Conservation (phyloP, 305 asterid genomes). For the Nicotiana rustica region DNA sequence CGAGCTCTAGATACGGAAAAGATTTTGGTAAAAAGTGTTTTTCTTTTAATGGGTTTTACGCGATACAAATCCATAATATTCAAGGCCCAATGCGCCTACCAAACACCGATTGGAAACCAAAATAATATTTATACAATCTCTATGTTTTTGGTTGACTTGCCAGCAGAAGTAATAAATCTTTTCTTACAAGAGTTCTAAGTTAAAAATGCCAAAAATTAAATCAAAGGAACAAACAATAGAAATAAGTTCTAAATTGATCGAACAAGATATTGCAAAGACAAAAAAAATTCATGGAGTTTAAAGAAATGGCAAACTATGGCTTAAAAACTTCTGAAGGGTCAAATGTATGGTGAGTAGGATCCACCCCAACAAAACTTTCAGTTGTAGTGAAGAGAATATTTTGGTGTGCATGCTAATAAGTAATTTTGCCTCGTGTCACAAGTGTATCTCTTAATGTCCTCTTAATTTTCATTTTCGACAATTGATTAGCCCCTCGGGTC, state of each 20-base stretch:
- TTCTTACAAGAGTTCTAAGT: background rate
- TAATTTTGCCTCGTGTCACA: too few relatives aligned
- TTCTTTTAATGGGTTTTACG: too few relatives aligned
- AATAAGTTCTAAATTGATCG: background rate
- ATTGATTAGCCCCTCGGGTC: too few relatives aligned
- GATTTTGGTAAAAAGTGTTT: too few relatives aligned
- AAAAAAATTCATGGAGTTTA: background rate
- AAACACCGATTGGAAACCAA: too few relatives aligned
- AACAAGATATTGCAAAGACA: background rate
- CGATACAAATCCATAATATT: too few relatives aligned
- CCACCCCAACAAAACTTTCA: background rate
- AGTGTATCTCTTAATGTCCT: too few relatives aligned
- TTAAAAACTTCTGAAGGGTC: constrained; percentile 1
- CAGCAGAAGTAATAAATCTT: background rate
- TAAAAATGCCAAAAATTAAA: background rate
- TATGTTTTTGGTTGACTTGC: background rate
- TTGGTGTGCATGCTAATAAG: too few relatives aligned
- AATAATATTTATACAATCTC: background rate
- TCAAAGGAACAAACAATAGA: background rate
- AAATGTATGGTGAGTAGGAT: constrained; percentile 21
- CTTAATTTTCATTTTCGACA: too few relatives aligned
- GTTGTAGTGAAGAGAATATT: too few relatives aligned
- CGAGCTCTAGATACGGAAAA: too few relatives aligned
- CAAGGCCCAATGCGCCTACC: too few relatives aligned
- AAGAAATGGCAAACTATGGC: background rate